A percentile compares a stretch with the other conserved stretches of the same genome.
Conservation (phyloP, 2,329 filamentous ascomycete species). For the Fusarium abutilonis region DNA sequence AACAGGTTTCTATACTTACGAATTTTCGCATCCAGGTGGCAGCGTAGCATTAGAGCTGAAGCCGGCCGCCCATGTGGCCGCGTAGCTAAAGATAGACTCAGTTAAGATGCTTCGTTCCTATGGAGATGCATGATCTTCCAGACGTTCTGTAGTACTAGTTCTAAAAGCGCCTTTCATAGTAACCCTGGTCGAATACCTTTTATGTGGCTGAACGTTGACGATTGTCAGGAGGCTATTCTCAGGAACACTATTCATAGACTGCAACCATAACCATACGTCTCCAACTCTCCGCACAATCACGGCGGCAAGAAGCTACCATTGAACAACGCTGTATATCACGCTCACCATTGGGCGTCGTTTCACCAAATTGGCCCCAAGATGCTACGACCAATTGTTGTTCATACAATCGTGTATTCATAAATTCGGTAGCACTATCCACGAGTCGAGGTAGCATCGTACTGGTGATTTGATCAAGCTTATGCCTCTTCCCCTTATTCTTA, state of each 20-base stretch:
- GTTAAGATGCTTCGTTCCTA: neutral
- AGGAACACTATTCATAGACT: conserved; percentile 9
- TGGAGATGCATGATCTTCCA: neutral
- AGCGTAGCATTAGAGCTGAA: conserved; percentile 8
- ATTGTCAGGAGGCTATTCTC: neutral
- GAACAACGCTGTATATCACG: neutral
- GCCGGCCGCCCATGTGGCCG: conserved; percentile 7
- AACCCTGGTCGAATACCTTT: neutral
- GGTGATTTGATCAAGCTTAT: neutral
- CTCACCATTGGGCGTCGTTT: neutral
- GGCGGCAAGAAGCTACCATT: neutral
- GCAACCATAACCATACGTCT: neutral
- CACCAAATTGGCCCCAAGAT: neutral
- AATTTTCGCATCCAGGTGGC: conserved; percentile 5
- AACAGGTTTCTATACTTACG: conserved; percentile 8
- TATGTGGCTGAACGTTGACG: neutral
- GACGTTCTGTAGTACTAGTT: too few relatives aligned
- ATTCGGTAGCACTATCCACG: neutral
- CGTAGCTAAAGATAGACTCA: conserved; percentile 32
- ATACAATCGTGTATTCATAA: conserved; percentile 10
- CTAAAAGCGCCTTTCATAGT: neutral
- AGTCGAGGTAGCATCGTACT: neutral
- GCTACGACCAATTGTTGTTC: neutral
- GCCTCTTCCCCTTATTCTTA: neutral
- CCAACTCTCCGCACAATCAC: neutral